Base-by-base conservation (phyloP, 2,329 filamentous ascomycete species). In the Penicillium sp. region DNA sequence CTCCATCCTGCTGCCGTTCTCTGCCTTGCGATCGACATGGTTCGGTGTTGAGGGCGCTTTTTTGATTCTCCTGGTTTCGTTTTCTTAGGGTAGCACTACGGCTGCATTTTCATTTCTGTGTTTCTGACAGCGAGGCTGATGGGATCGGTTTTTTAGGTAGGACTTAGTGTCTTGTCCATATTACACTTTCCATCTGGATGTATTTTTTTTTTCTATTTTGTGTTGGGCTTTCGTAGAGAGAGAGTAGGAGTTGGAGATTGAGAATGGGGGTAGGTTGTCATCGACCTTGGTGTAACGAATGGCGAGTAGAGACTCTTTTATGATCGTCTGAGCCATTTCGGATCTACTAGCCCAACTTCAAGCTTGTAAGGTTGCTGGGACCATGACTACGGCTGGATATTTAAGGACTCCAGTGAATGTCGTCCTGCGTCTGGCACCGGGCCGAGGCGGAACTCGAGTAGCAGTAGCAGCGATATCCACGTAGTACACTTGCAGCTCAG, bases 31-130 rank as follows among this genome's bases (percentile, higher is more conserved):
- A 58, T 57, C 55, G 47, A 58, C 62, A 63, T 66, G 60, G 62
- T 60, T 64, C 28, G 63, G 63, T 49, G 61, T 61, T 64, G 38
- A 47, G 48, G 58, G 56, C 45, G 55, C 61, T 59, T 60, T 47
- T 10, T 17, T 34, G 31, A 48, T n/a, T 47, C 11, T 48, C 17
- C 14, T 28, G 11, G 12, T 42, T 25, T n/a, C 7, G 25, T 41
- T 38, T 28, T 28, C 41, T 25, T 5, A 14, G 8, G 43, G 15
- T 31, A 14, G 43, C 42, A 45, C 42, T 45, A 45, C 11, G 10
- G 12, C 17, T 34, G 43, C 25, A 47, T 47, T 31, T 47, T 22
- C 45, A 7, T 48, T 28, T 22, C 25, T 15, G 7, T 12, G 11
- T 5, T 49, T 11, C 22, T 34, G 31, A 14, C 25, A 20, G 45